A percentile compares a stretch with the other conserved stretches of the same genome.
Conservation (phyloP, 2,329 filamentous ascomycete genomes). For the Lasiodiplodia hormozganensis region DNA sequence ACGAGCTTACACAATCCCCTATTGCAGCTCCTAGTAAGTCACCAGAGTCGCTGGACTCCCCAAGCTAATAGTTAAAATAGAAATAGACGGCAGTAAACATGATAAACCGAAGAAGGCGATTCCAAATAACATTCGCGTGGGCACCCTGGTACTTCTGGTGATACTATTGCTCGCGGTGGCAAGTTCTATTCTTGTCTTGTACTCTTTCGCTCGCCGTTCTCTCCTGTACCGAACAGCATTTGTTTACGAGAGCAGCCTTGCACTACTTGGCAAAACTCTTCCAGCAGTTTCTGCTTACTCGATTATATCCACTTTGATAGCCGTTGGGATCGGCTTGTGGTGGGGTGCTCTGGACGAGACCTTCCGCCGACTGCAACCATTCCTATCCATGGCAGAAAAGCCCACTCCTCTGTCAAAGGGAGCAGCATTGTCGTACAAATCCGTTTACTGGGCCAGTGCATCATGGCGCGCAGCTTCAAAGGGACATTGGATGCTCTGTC, state of each 20-base stretch:
- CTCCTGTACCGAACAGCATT: not conserved
- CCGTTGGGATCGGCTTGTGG: conserved; percentile 34
- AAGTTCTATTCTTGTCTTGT: not conserved
- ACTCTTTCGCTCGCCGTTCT: not conserved
- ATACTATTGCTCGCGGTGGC: not conserved
- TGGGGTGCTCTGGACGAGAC: conserved; percentile 36
- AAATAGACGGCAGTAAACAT: no score
- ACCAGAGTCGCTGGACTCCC: no score
- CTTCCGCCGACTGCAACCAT: conserved; percentile 35
- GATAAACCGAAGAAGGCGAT: no score
- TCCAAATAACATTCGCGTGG: no score
- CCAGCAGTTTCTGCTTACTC: not conserved
- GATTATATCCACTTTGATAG: not conserved
- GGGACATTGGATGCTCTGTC: not conserved
- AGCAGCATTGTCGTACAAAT: not conserved
- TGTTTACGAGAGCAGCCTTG: conserved; percentile 22
- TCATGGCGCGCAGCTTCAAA: not conserved
- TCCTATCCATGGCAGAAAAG: conserved; percentile 30
- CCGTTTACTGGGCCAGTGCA: not conserved
- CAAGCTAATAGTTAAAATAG: no score
- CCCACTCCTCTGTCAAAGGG: not conserved
- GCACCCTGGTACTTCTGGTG: no score
- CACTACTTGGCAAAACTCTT: not conserved
- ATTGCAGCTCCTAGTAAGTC: not conserved
- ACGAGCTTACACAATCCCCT: not conserved